phyloP scores from a whole-genome alignment of 2,329 filamentous ascomycete genomes.

The Penicillium sp. region DNA sequence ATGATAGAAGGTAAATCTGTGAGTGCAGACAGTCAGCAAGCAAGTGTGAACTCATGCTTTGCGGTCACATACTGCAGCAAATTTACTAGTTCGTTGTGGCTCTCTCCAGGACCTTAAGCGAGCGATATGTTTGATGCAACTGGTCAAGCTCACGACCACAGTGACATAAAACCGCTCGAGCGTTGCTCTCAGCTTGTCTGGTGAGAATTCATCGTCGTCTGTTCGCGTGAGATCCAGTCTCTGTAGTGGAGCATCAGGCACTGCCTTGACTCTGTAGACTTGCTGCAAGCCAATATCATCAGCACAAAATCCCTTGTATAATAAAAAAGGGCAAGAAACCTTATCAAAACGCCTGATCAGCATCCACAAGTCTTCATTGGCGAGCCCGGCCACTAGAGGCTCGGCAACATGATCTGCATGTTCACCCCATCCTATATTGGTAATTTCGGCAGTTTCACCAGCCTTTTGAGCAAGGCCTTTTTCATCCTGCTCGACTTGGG shows the following conservation, averaged over 20 bases:
- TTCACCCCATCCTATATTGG: conserved; percentile 24
- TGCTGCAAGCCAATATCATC: conserved; percentile 47
- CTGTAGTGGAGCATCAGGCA: conserved; percentile 61
- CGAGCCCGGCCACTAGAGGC: conserved; percentile 65
- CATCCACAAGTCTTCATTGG: conserved; percentile 74
- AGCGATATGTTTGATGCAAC: conserved; percentile 71
- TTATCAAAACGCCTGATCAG: conserved; percentile 74
- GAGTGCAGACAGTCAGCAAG: neutral
- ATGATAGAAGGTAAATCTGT: conserved; percentile 63
- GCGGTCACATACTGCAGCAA: conserved; percentile 54
- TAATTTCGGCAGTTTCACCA: conserved; percentile 13
- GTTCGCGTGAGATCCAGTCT: conserved; percentile 78
- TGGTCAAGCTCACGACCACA: conserved; percentile 67
- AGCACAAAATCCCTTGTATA: no score
- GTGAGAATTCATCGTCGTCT: conserved; percentile 81
- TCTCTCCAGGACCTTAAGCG: conserved; percentile 81
- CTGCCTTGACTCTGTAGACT: conserved; percentile 72
- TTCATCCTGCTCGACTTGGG: conserved; percentile 22
- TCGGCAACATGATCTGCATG: conserved; percentile 12
- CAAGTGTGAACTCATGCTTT: neutral
- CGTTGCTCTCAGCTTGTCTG: conserved; percentile 77
- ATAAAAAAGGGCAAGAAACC: conserved; percentile 40
- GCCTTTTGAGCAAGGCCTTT: conserved; percentile 19
- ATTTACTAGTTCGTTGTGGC: conserved; percentile 65
- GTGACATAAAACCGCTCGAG: conserved; percentile 82